These are phyloP conservation scores for Fomitopsis pulvina DNA, from an alignment of 768 basidiomycete species.

Conservation along the genomic window DNA sequence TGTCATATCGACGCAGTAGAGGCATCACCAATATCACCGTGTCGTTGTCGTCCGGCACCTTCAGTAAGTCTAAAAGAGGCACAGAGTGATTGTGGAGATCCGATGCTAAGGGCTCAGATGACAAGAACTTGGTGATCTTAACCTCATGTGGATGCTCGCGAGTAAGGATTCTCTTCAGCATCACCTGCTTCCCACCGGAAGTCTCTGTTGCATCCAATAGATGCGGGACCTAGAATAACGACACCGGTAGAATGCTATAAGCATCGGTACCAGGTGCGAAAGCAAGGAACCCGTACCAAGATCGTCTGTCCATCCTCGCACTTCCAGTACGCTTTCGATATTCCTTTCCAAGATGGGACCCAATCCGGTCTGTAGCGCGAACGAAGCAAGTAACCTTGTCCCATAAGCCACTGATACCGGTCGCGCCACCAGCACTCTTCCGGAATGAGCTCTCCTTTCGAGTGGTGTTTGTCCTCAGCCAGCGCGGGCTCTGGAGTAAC, in stretches of 20 bases:
- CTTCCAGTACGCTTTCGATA: not conserved
- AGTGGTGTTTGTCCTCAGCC: too few species aligned
- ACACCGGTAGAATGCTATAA: too few species aligned
- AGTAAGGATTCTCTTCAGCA: slow-evolving; percentile 12
- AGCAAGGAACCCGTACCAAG: not conserved
- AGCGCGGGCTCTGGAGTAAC: too few species aligned
- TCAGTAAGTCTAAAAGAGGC: slow-evolving; percentile 16
- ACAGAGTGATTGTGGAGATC: slow-evolving; percentile 21
- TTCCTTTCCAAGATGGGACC: slow-evolving; percentile 20
- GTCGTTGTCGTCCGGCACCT: slow-evolving; percentile 7
- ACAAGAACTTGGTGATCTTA: slow-evolving; percentile 6
- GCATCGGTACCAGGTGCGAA: not conserved
- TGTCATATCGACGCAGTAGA: slow-evolving; percentile 19
- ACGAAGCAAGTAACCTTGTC: slow-evolving; percentile 11
- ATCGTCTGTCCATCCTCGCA: slow-evolving; percentile 6
- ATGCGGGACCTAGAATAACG: not conserved
- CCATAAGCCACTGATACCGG: slow-evolving; percentile 9
- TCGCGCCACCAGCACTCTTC: slow-evolving; percentile 11
- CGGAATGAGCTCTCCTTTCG: not conserved
- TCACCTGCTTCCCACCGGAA: slow-evolving; percentile 12
- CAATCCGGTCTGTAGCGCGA: slow-evolving; percentile 20
- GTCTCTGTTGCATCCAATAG: slow-evolving; percentile 16
- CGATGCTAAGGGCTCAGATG: not conserved
- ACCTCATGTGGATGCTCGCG: slow-evolving; percentile 14
- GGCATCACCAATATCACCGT: slow-evolving; percentile 26